phyloP scores from a whole-genome alignment of 495 filamentous ascomycete genomes.

The Acidomyces sp. region DNA sequence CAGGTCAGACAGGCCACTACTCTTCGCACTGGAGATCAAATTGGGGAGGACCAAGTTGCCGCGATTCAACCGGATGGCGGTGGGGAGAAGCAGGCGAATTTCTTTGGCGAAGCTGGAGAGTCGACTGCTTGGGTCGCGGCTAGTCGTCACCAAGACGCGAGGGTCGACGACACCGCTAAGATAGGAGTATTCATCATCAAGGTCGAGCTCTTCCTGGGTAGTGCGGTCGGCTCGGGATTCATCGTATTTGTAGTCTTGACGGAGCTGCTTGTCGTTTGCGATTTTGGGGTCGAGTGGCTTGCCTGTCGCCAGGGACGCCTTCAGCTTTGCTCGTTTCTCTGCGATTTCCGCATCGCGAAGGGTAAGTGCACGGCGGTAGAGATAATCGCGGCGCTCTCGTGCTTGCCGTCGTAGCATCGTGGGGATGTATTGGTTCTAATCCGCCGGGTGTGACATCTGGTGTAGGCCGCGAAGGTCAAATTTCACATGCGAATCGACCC shows the following conservation, averaged over 20 bases:
- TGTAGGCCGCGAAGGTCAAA: no score
- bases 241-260: constrained; percentile 88
- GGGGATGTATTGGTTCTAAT: background rate
- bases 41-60: constrained; percentile 80
- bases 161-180: constrained; percentile 77
- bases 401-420: constrained; percentile 47
- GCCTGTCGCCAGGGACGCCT: constrained; percentile 68
- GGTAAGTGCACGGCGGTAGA: constrained; percentile 68
- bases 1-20: constrained; percentile 68
- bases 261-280: constrained; percentile 74
- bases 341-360: constrained; percentile 86
- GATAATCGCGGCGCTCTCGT: constrained; percentile 81
- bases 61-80: constrained; percentile 78
- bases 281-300: constrained; percentile 79
- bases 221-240: constrained; percentile 54
- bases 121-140: constrained; percentile 71
- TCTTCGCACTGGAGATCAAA: constrained; percentile 65
- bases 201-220: constrained; percentile 51
- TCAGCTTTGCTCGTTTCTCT: constrained; percentile 76
- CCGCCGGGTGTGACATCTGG: no score
- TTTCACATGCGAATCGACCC: no score
- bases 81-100: constrained; percentile 80
- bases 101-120: constrained; percentile 90
- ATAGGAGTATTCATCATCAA: constrained; percentile 93
- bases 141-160: constrained; percentile 82